These are phyloP conservation scores for Saccharum officinarum DNA, from an alignment of 176 grass and related monocot genomes.

Conservation along the genomic window DNA sequence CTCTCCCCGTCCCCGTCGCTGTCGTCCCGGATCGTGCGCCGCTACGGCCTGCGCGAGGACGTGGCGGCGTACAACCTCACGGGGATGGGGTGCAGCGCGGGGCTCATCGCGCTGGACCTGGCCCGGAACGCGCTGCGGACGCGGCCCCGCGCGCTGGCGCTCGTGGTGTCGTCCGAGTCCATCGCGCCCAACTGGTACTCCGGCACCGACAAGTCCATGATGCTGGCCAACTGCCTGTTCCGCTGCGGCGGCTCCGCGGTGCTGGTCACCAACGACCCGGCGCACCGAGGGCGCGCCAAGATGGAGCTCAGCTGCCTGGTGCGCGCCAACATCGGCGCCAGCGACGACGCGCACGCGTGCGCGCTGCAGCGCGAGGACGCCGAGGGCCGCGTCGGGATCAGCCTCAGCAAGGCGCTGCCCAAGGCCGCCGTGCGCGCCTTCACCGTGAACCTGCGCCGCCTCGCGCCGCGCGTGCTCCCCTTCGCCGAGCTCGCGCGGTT, in stretches of 20 bases:
- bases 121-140: constrained; percentile 48
- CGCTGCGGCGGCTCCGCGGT: constrained; percentile 51
- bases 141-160: constrained; percentile 34
- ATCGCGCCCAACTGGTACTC: constrained; percentile 77
- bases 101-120: constrained; percentile 50
- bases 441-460: constrained; percentile 47
- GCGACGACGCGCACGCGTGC: constrained; percentile 57
- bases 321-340: constrained; percentile 54
- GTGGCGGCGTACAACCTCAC: constrained; percentile 64
- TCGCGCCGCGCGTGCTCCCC: constrained; percentile 59
- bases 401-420: constrained; percentile 63
- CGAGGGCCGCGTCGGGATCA: constrained; percentile 53
- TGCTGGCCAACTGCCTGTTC: constrained; percentile 79
- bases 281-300: constrained; percentile 43
- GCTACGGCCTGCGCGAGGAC: constrained; percentile 60
- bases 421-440: constrained; percentile 70
- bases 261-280: constrained; percentile 65
- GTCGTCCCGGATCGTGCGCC: constrained; percentile 35
- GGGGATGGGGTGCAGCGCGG: constrained; percentile 82
- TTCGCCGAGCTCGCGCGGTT: constrained; percentile 49
- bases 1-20: constrained; percentile 67
- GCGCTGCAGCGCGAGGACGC: constrained; percentile 63
- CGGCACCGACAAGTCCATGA: constrained; percentile 74
- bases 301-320: constrained; percentile 55
- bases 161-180: constrained; percentile 67